Percentiles rank a stretch among this genome's conserved stretches.
These are phyloP conservation scores for Phialophora verrucosa DNA, from an alignment of 2,329 filamentous ascomycete genomes.

Conservation along the genomic window DNA sequence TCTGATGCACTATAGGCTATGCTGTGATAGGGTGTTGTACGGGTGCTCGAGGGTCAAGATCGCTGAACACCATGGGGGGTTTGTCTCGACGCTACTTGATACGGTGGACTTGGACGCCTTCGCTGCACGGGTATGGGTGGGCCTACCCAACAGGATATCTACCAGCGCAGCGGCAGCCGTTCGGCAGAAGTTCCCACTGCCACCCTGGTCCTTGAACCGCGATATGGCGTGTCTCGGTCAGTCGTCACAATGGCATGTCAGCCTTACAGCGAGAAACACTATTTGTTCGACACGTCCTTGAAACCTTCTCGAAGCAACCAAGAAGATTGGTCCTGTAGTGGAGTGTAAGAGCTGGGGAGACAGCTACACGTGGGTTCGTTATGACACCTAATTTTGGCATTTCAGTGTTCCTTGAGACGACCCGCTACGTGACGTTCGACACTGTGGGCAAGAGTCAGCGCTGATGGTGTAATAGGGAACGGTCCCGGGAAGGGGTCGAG, in stretches of 20 bases:
- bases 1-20: conserved; percentile 6
- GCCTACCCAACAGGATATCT: conserved; percentile 22
- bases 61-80: conserved; percentile 13
- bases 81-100: conserved; percentile 20
- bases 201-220: conserved; percentile 23
- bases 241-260: conserved; percentile 16
- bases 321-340: background rate
- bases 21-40: conserved; percentile 25
- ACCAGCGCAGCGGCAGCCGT: conserved; percentile 20
- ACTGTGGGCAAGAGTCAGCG: conserved; percentile 18
- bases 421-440: conserved; percentile 22
- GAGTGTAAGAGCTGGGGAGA: conserved; percentile 1
- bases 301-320: conserved; percentile 4
- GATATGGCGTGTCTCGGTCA: conserved; percentile 18
- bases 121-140: conserved; percentile 24
- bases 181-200: conserved; percentile 5
- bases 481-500: conserved; percentile 4
- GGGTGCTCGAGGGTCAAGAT: conserved; percentile 10
- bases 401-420: conserved; percentile 5
- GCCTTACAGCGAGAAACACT: conserved; percentile 20
- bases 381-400: conserved; percentile 5
- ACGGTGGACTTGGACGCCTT: conserved; percentile 19
- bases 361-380: conserved; percentile 1
- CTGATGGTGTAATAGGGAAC: conserved; percentile 12
- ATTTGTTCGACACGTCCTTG: conserved; percentile 6